Base-by-base conservation (phyloP, 306 rosid species). In the Cicer pinnatifidum region DNA sequence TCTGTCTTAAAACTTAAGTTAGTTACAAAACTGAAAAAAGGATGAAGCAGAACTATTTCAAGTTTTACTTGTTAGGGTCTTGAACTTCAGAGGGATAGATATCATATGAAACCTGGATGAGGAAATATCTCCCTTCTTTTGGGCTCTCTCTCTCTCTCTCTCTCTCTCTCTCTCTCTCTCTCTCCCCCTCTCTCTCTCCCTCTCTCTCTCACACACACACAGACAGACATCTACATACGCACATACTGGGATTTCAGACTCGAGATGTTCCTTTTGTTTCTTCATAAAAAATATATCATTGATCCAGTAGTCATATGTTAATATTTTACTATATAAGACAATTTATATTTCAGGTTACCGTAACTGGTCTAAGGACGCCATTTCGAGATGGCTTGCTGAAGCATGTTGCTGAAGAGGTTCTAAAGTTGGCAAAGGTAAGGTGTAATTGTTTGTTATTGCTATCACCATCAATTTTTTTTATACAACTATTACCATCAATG, bases 391-490 rank as follows among this genome's bases (percentile, higher is more conserved):
- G 99, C 76, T 82, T 87, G 84, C 88, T 94, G 84, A 89, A 82
- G 84, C 97, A 91, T 80, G 89, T 93, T 69, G 98, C 97, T 67
- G 90, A 89, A 89, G 96, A 91, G 78, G 89, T 93, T 77, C 84
- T 93, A 9, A 80, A 85, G 82, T 82, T 86, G 85, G 95, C 97
- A 60, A 94, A 85, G 91, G 99, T 88, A 73, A 75, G 81, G 39
- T 67, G 47, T 28, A 50, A 37, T 75, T 75, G 15, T 48, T 9
- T 68, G 58, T 40, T 68, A 12, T 77, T 9, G 47, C 60, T 62
- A 41, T 69, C 75, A 71, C 73, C 62, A 8, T 65, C 58, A 33
- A 53, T 72, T 3, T 28, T 28, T 28, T 28, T 28, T 28, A 28
- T 28, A 28, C 35, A 3, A 28, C 64, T 62, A 37, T 69, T 78